phyloP scores from a whole-genome alignment of 768 basidiomycete genomes.

The Flagelloscypha sp. region DNA sequence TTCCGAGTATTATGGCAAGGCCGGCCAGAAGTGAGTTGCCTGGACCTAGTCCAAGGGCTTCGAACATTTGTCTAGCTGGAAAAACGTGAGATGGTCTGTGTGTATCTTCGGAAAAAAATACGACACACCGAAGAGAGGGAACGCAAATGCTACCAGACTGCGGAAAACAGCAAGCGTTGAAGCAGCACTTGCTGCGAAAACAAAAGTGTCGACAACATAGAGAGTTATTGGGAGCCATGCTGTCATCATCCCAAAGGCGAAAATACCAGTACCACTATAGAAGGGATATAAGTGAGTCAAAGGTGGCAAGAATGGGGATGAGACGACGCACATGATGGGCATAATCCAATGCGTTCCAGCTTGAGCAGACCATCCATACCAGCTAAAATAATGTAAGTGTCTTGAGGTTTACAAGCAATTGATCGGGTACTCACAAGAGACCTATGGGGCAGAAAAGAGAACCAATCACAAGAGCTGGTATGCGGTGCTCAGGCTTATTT shows the following conservation, averaged over 20 bases:
- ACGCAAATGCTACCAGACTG: slow-evolving; percentile 12
- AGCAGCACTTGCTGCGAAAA: slow-evolving; percentile 11
- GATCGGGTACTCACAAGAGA: background rate
- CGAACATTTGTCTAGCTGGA: slow-evolving; percentile 12
- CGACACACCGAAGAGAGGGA: slow-evolving; percentile 16
- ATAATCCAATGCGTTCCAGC: slow-evolving; percentile 10
- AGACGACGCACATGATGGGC: slow-evolving; percentile 38
- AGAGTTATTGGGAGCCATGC: slow-evolving; percentile 8
- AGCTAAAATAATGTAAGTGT: slow-evolving; percentile 3
- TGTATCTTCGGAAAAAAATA: too few species aligned
- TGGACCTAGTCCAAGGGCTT: slow-evolving; percentile 7
- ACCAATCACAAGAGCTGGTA: background rate
- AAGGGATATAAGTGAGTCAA: too few species aligned
- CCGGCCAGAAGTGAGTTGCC: slow-evolving; percentile 13
- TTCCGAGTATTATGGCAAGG: slow-evolving; percentile 11
- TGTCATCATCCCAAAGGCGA: slow-evolving; percentile 9
- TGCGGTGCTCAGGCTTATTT: background rate
- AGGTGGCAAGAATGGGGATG: too few species aligned
- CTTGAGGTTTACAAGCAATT: slow-evolving; percentile 10
- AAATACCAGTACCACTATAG: too few species aligned
- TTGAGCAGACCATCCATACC: slow-evolving; percentile 13
- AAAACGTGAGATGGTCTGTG: too few species aligned
- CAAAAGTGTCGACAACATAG: slow-evolving; percentile 13
- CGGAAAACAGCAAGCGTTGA: slow-evolving; percentile 11
- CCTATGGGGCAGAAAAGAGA: background rate